phyloP scores from a whole-genome alignment of 768 basidiomycete genomes.

The Lepiota subincarnata region DNA sequence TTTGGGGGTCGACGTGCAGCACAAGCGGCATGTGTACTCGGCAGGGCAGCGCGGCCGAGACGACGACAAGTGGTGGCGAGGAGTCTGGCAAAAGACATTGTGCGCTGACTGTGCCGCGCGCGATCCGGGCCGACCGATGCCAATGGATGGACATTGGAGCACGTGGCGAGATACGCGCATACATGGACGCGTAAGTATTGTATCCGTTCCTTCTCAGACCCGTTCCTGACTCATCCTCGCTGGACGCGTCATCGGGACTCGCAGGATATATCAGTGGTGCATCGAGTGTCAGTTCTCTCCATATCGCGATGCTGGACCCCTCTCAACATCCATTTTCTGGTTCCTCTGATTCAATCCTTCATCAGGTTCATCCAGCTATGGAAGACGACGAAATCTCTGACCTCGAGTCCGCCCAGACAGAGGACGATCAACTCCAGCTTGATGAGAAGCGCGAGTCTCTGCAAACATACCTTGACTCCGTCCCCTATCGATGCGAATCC shows the following conservation, averaged over 20 bases:
- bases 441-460: constrained; percentile 61
- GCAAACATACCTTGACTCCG: constrained; percentile 58
- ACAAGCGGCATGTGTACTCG: background rate
- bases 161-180: background rate
- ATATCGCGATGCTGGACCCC: constrained; percentile 3
- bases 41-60: background rate
- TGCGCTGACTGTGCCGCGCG: too few species aligned
- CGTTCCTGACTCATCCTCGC: background rate
- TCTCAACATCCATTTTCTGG: constrained; percentile 1
- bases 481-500: constrained; percentile 74
- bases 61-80: constrained; percentile 7
- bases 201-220: background rate
- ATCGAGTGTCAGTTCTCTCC: constrained; percentile 5
- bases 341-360: background rate
- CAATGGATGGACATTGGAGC: background rate
- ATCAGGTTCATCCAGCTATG: constrained; percentile 30
- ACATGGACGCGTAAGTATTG: constrained; percentile 3
- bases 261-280: constrained; percentile 5
- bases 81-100: constrained; percentile 20
- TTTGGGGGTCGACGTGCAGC: constrained; percentile 2
- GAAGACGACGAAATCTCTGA: constrained; percentile 57
- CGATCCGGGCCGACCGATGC: too few species aligned
- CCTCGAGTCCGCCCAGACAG: constrained; percentile 33
- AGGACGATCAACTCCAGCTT: constrained; percentile 34
- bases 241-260: constrained; percentile 11